phyloP scores from a whole-genome alignment of 345 rosid genomes.

The Eutrema yunnanense region DNA sequence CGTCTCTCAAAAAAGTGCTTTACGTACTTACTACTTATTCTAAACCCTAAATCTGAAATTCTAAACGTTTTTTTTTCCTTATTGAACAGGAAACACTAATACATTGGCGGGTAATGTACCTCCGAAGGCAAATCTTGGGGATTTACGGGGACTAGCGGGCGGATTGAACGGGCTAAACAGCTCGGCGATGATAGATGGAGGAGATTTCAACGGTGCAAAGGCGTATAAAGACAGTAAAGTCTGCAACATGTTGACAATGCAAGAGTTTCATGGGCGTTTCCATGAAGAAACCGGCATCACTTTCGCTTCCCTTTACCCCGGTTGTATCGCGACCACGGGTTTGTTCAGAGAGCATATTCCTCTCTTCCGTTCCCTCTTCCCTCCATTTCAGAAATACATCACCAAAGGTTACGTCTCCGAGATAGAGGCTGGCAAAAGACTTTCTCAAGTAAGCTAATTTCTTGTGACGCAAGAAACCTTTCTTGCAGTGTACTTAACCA shows the following conservation, averaged over 20 bases:
- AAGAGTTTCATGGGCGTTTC: constrained; percentile 84
- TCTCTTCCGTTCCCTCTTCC: constrained; percentile 81
- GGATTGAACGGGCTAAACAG: constrained; percentile 82
- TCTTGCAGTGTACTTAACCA: background rate
- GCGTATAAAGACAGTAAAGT: constrained; percentile 98
- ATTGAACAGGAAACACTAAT: constrained; percentile 63
- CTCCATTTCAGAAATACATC: constrained; percentile 95
- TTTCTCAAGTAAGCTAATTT: constrained; percentile 40
- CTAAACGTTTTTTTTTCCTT: background rate
- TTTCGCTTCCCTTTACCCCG: constrained; percentile 86
- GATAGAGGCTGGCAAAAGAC: constrained; percentile 83
- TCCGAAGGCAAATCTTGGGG: constrained; percentile 90
- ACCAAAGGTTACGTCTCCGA: constrained; percentile 94
- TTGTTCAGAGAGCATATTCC: constrained; percentile 96
- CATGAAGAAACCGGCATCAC: constrained; percentile 81
- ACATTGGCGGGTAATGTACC: constrained; percentile 95
- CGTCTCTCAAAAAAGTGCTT: background rate
- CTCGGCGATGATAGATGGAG: constrained; percentile 83
- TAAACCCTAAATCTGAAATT: background rate
- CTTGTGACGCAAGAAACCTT: background rate
- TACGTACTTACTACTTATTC: background rate
- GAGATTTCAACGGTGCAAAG: constrained; percentile 88
- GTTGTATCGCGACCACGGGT: constrained; percentile 94
- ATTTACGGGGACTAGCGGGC: constrained; percentile 82
- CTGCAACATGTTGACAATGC: constrained; percentile 96